Evolutionary conservation across 163 green algal species (phyloP).

Genomic region (Scenedesmus sp.): DNA sequence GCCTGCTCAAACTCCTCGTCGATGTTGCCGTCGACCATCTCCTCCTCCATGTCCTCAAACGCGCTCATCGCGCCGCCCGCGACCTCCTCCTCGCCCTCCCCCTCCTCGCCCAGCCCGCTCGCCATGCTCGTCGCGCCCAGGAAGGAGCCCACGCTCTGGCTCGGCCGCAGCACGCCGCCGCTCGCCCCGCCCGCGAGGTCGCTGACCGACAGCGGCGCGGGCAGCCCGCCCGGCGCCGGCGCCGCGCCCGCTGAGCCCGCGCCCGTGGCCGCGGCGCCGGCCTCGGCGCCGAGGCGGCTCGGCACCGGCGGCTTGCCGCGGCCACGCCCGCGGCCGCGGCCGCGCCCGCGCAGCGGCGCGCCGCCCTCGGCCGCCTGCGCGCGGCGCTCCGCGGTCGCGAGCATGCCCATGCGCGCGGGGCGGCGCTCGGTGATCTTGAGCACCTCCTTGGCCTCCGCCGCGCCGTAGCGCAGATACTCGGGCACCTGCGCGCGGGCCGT

Average conservation of each 20-base stretch:
- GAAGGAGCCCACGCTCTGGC: slow-evolving; percentile 35
- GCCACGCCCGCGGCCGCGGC: slow-evolving; percentile 13
- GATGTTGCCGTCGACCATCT: slow-evolving; percentile 42
- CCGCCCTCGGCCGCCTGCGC: background rate
- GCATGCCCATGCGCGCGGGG: slow-evolving; percentile 40
- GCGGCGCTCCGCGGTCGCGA: slow-evolving; percentile 11
- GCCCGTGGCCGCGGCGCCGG: background rate
- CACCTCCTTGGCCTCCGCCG: slow-evolving; percentile 45
- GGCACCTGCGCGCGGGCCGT: slow-evolving; percentile 36
- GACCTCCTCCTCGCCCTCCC: slow-evolving; percentile 35
- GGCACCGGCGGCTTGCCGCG: slow-evolving; percentile 16
- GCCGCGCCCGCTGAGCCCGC: background rate
- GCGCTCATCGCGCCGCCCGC: background rate
- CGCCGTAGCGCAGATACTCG: slow-evolving; percentile 49
- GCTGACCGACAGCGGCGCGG: background rate
- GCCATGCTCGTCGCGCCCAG: slow-evolving; percentile 18
- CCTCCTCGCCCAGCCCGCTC: slow-evolving; percentile 22
- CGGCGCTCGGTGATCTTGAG: slow-evolving; percentile 46
- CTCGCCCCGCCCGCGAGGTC: background rate
- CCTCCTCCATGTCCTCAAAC: slow-evolving; percentile 39
- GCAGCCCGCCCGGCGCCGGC: background rate
- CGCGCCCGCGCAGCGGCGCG: background rate
- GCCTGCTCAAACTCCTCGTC: slow-evolving; percentile 40
- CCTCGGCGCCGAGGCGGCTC: background rate
- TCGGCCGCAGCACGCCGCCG: slow-evolving; percentile 8